Conservation (phyloP, 305 asterid genomes). For the Solanum aculeatissimum region DNA sequence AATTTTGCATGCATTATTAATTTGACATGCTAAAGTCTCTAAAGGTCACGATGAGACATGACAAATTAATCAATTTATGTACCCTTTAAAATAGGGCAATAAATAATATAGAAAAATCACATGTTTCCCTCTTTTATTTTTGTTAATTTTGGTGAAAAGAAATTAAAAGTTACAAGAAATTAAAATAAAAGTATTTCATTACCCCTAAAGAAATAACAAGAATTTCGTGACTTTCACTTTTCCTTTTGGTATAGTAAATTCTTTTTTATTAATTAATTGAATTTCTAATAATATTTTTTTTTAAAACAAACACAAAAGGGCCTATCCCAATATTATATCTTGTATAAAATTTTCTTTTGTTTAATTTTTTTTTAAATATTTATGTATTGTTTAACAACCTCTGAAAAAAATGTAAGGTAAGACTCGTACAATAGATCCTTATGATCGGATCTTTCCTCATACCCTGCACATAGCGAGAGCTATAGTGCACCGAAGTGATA, state of each 20-base stretch:
- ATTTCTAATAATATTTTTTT: not conserved
- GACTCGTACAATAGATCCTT: no score
- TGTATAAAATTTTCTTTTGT: not conserved
- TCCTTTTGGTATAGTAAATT: not conserved
- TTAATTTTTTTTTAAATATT: not conserved
- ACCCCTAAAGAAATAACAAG: slow-evolving; percentile 24
- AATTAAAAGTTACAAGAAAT: not conserved
- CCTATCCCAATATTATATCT: not conserved
- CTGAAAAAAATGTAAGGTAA: no score
- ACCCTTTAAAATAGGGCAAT: not conserved
- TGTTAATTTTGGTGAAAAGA: slow-evolving; percentile 2
- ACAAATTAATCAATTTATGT: not conserved
- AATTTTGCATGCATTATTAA: not conserved
- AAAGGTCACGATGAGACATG: not conserved
- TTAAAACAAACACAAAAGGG: not conserved
- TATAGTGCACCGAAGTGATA: no score
- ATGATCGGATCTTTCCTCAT: accelerated
- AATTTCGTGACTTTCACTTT: slow-evolving; percentile 39
- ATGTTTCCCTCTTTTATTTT: slow-evolving; percentile 27
- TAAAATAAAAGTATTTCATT: slow-evolving; percentile 8
- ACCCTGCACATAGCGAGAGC: no score
- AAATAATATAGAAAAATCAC: slow-evolving; percentile 18
- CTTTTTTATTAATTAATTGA: not conserved
- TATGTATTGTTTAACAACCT: not conserved
- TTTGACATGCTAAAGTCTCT: slow-evolving; percentile 22